Percentiles rank a stretch among this genome's conserved stretches.
Conservation (phyloP, 2,329 filamentous ascomycete genomes). For the Achaetomium macrosporum region DNA sequence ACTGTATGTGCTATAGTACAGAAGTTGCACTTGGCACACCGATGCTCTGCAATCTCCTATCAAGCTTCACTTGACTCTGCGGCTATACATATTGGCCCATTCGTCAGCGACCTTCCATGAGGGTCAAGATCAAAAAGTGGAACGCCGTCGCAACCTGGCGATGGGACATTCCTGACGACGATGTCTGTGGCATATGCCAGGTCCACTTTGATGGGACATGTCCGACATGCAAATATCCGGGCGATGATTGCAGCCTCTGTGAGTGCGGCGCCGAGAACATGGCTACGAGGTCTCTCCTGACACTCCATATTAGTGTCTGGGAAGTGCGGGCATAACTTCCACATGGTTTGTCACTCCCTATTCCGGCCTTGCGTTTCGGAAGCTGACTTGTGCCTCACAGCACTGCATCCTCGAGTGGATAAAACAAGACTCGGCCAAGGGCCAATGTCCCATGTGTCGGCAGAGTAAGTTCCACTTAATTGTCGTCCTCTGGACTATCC, state of each 20-base stretch:
- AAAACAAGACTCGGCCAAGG: slow-evolving; percentile 86
- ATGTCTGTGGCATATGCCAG: slow-evolving; percentile 97
- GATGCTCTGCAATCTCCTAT: neutral
- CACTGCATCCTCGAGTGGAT: slow-evolving; percentile 97
- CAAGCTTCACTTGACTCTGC: neutral
- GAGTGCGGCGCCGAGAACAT: slow-evolving; percentile 32
- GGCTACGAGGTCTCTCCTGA: slow-evolving; percentile 3
- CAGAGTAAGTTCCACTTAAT: slow-evolving; percentile 59
- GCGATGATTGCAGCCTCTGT: slow-evolving; percentile 91
- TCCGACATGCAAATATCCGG: slow-evolving; percentile 95
- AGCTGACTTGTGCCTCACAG: slow-evolving; percentile 46
- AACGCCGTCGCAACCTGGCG: slow-evolving; percentile 93
- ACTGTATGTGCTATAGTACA: too few species aligned
- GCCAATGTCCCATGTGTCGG: slow-evolving; percentile 95
- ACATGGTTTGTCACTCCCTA: slow-evolving; percentile 60
- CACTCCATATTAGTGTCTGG: slow-evolving; percentile 64
- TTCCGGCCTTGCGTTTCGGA: neutral
- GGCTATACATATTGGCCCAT: neutral
- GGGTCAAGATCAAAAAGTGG: slow-evolving; percentile 91
- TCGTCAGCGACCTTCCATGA: slow-evolving; percentile 56
- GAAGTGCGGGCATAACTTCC: slow-evolving; percentile 95
- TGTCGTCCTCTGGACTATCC: neutral
- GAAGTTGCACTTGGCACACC: too few species aligned
- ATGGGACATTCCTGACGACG: slow-evolving; percentile 95
- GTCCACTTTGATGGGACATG: slow-evolving; percentile 97